phyloP scores from a whole-genome alignment of 371 early-diverging fungal genomes.

The Smittium culicis region DNA sequence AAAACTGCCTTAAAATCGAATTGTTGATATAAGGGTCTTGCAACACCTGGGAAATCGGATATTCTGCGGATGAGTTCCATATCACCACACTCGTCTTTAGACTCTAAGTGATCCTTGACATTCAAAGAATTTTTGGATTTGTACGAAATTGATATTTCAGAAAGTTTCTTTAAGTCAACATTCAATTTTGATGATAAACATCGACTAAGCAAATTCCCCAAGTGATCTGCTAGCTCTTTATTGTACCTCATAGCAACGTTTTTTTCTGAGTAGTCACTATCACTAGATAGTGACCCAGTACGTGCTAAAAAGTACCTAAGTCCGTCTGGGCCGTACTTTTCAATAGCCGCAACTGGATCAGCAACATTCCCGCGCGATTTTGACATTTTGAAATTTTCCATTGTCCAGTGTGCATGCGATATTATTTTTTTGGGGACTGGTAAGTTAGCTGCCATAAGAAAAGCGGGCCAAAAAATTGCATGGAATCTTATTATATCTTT shows the following conservation, averaged over 20 bases:
- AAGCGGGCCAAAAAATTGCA: conserved; percentile 90
- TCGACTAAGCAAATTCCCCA: conserved; percentile 75
- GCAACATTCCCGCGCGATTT: conserved; percentile 84
- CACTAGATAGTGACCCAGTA: conserved; percentile 76
- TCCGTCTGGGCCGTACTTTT: conserved; percentile 65
- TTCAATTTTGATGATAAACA: conserved; percentile 21
- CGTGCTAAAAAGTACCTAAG: conserved; percentile 82
- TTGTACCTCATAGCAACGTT: conserved; percentile 51
- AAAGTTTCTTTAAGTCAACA: too few relatives aligned
- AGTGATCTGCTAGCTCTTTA: conserved; percentile 66
- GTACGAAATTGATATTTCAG: too few relatives aligned
- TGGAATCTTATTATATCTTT: conserved; percentile 95
- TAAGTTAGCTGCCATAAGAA: conserved; percentile 73
- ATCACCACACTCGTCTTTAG: neutral
- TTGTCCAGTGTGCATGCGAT: conserved; percentile 90
- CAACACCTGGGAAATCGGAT: conserved; percentile 11
- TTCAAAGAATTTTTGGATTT: conserved; percentile 14
- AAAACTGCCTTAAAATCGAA: conserved; percentile 27
- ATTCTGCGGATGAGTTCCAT: conserved; percentile 9
- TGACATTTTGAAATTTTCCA: conserved; percentile 78
- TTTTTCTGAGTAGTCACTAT: conserved; percentile 62
- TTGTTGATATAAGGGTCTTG: conserved; percentile 15
- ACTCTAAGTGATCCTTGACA: conserved; percentile 9
- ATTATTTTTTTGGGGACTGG: conserved; percentile 64
- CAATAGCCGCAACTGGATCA: conserved; percentile 58